These are phyloP conservation scores for Lichtheimia hyalospora DNA, from an alignment of 371 early-diverging fungal genomes.

Conservation along the genomic window DNA sequence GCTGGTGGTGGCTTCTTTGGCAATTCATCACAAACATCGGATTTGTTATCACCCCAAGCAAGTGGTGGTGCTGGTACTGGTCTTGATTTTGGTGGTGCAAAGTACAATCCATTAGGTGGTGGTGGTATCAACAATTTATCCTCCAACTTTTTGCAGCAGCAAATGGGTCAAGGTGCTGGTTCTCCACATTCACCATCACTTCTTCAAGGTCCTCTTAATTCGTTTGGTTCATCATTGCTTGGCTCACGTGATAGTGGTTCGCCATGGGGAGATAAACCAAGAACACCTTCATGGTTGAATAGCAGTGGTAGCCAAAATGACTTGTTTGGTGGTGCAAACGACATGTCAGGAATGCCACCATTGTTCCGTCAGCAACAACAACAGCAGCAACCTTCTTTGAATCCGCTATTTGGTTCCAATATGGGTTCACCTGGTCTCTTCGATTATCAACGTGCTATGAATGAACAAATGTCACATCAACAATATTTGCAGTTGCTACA, in stretches of 20 bases:
- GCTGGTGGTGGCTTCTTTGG: constrained; percentile 19
- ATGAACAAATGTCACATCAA: constrained; percentile 40
- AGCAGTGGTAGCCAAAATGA: constrained; percentile 20
- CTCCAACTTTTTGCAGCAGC: constrained; percentile 21
- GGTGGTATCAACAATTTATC: constrained; percentile 12
- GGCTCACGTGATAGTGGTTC: constrained; percentile 26
- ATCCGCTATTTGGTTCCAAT: constrained; percentile 31
- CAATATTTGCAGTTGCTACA: constrained; percentile 52
- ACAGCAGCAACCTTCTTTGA: constrained; percentile 21
- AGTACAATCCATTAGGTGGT: constrained; percentile 33
- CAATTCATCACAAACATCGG: constrained; percentile 3
- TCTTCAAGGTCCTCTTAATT: constrained; percentile 18
- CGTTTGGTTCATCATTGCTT: constrained; percentile 26
- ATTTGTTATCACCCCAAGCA: constrained; percentile 11
- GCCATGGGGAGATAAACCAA: constrained; percentile 29
- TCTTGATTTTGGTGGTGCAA: constrained; percentile 16
- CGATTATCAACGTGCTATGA: constrained; percentile 38
- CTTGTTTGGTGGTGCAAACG: constrained; percentile 25
- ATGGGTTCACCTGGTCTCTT: constrained; percentile 28
- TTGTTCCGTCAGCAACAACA: constrained; percentile 24
- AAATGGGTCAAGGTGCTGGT: constrained; percentile 14
- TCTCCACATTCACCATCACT: constrained; percentile 27
- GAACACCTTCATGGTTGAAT: constrained; percentile 34
- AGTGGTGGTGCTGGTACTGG: constrained; percentile 7
- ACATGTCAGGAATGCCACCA: constrained; percentile 17